Evolutionary conservation across 495 filamentous ascomycete genomes (phyloP), one percentile per base, ranked within the genome.

Genomic region (Massariosphaeria phaeospora): DNA sequence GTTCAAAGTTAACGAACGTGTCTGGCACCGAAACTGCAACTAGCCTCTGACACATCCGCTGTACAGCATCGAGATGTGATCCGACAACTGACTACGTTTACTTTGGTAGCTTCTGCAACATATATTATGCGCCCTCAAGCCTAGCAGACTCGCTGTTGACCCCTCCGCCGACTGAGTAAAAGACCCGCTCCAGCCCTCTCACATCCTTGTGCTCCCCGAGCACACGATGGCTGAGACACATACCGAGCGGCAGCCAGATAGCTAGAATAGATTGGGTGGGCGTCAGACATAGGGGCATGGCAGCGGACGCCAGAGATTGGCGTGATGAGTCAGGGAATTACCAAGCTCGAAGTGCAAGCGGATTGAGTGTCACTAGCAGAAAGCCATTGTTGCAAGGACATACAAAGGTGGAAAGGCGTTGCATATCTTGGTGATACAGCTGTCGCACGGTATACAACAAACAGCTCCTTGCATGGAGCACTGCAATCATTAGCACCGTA

Each of bases 181-280:
- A 48, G 29, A 31, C 45, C 30, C 46, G 46, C 46, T 49, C 31
- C 7, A 49, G 46, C 31, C 43, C 23, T 49, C 13, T 38, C 31
- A 49, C 46, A 38, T 49, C 46, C 20, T 49, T 33, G 31, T 33
- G 46, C 46, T 49, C 39, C 34, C 31, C 46, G 31, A 38, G 30
- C 46, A 25, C 30, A 49, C 26, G 15, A 36, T 36, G 33, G 15
- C 31, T 33, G 33, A 38, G 17, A 26, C 21, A 13, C 30, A 39
- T 49, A 49, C 33, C 21, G 20, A 49, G 33, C 33, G 18, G 46
- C 46, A 48, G 46, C 31, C 46, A 46, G 46, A 49, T 36, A 15
- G 2, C 46, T 49, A 21, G 33, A 2, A 38, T 49, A 38, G 33
- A 33, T 9, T 49, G 17, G 46, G 30, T 21, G 46, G 23, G 7